These are phyloP conservation scores for Fusarium sp. DNA, from an alignment of 2,329 filamentous ascomycete genomes.

Conservation along the genomic window DNA sequence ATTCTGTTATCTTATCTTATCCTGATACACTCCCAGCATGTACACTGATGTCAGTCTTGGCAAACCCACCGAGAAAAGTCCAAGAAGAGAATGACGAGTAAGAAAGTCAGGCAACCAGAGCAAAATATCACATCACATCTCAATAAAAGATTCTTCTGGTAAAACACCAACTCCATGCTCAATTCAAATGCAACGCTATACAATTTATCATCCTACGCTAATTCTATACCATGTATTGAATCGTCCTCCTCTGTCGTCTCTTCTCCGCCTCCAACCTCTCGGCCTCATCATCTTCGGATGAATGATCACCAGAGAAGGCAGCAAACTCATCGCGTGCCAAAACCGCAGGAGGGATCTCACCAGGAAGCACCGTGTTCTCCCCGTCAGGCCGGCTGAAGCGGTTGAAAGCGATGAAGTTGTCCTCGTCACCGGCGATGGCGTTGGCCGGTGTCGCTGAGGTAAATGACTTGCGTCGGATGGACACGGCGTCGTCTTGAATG, in stretches of 20 bases:
- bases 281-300: conserved; percentile 5
- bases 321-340: conserved; percentile 21
- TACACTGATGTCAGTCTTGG: not conserved
- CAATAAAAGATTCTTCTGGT: not conserved
- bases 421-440: conserved; percentile 50
- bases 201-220: not conserved
- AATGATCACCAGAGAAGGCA: conserved; percentile 16
- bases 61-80: not conserved
- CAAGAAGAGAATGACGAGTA: not conserved
- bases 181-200: not conserved
- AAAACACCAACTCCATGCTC: not conserved
- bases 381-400: conserved; percentile 56
- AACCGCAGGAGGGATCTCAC: conserved; percentile 1
- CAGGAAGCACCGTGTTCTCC: not conserved
- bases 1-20: not conserved
- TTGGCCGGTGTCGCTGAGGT: conserved; percentile 50
- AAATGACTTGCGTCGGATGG: conserved; percentile 52
- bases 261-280: conserved; percentile 14
- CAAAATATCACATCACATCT: not conserved
- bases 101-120: not conserved
- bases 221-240: conserved; percentile 20
- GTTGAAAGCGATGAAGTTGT: conserved; percentile 59
- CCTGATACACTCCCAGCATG: too few species aligned
- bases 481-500: conserved; percentile 55
- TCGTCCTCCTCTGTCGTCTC: conserved; percentile 7